Base-by-base conservation (phyloP, 345 rosid genomes). In the Hibiscus trionum region DNA sequence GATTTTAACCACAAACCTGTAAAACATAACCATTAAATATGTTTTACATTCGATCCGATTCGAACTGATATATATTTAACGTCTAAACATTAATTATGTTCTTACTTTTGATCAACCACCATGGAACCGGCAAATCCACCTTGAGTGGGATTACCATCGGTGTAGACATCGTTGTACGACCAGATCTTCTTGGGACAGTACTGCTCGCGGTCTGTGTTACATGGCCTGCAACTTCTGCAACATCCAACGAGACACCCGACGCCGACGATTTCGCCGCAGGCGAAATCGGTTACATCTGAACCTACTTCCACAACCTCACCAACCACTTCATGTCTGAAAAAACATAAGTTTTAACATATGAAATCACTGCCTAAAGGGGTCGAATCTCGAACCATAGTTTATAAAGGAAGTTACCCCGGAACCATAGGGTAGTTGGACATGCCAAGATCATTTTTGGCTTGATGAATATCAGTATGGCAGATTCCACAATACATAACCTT, bases 391-490 rank as follows among this genome's bases (percentile, higher is more conserved):
- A 66, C 21, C 56, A 66, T 12, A 3, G 47, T 1, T 47, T 9
- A 37, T n/a, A 4, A 0, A 39, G 11, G 4, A 19, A 19, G 29
- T 7, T 80, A 91, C 97, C 96, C 94, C 0, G 94, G 91, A 71
- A 90, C 93, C 88, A 90, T 86, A 8, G 96, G 96, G 76, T 92
- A 93, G 17, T 78, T 78, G 29, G 94, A 75, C 85, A 80, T 75
- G 82, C 85, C 85, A 0, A 88, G 84, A 72, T 90, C 91, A 57
- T 84, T 86, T 69, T 82, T 90, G 61, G 81, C 56, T 72, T 88
- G 93, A 72, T 87, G 96, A 69, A 93, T 61, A 80, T 93, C 96
- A 4, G 90, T 84, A 73, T 90, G 96, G 76, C 93, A 88, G 62
- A 90, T 80, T 63, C 96, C 97, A 73, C 93, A 86, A 68, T 77